Percentiles rank a stretch among this genome's conserved stretches.
Conservation (phyloP, 1,139 yeast species). For the Meyerozyma smithsonii region DNA sequence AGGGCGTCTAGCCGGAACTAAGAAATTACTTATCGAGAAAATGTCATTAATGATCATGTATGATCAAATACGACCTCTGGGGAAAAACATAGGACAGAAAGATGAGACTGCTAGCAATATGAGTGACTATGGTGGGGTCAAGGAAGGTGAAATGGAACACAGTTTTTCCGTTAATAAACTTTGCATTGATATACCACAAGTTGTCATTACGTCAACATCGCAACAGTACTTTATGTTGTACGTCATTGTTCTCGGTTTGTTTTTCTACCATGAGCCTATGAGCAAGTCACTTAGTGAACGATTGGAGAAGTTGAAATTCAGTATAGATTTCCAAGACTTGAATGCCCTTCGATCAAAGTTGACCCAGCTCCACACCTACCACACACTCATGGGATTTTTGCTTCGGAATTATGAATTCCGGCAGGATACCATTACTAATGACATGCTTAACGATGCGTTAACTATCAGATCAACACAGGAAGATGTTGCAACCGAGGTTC, state of each 20-base stretch:
- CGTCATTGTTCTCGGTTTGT: constrained; percentile 28
- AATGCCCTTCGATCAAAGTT: constrained; percentile 26
- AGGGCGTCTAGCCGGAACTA: constrained; percentile 33
- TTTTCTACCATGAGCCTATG: constrained; percentile 42
- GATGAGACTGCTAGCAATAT: constrained; percentile 1
- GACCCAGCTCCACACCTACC: constrained; percentile 23
- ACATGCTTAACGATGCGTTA: constrained; percentile 32
- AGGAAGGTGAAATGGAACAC: constrained; percentile 6
- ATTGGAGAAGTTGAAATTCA: constrained; percentile 37
- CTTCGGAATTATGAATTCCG: constrained; percentile 35
- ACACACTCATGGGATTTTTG: constrained; percentile 20
- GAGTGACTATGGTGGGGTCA: background rate
- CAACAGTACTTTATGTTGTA: constrained; percentile 39
- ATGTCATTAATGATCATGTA: constrained; percentile 35
- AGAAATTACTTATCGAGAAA: constrained; percentile 33
- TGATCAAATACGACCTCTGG: constrained; percentile 28
- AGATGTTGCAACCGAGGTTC: constrained; percentile 31
- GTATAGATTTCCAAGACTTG: constrained; percentile 40
- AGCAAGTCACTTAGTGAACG: constrained; percentile 30
- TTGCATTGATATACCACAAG: constrained; percentile 37
- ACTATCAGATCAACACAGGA: constrained; percentile 24
- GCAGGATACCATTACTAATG: constrained; percentile 29
- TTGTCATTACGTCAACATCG: constrained; percentile 38
- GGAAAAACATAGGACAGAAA: constrained; percentile 7
- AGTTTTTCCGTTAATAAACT: constrained; percentile 16